Percentiles rank a stretch among this genome's conserved stretches.
phyloP scores from a whole-genome alignment of 108 stramenopile genomes.

The Conticribra weissflogii region DNA sequence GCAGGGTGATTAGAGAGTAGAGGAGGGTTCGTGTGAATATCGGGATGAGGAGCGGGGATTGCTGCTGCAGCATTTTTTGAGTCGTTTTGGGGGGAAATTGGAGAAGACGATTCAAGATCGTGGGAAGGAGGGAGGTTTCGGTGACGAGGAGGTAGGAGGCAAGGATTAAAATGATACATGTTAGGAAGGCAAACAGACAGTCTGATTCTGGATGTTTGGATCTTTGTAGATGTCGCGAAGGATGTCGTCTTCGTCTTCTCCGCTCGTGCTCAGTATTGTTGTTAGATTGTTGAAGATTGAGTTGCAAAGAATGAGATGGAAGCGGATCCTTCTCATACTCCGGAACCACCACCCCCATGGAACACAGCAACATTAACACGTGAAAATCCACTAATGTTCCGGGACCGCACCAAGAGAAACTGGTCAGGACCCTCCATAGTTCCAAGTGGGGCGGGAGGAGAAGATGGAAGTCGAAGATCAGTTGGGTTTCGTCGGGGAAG shows the following conservation, averaged over 20 bases:
- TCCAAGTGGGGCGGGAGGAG: constrained; percentile 33
- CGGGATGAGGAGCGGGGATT: no score
- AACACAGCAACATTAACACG: constrained; percentile 34
- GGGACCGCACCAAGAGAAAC: constrained; percentile 36
- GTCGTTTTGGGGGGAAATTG: no score
- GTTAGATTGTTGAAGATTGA: background rate
- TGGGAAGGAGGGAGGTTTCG: constrained; percentile 25
- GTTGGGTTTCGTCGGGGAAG: constrained; percentile 20
- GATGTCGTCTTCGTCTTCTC: constrained; percentile 1
- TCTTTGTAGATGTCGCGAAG: background rate
- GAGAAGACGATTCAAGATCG: no score
- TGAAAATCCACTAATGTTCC: constrained; percentile 34
- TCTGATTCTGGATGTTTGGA: constrained; percentile 24
- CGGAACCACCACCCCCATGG: constrained; percentile 20
- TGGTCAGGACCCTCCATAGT: constrained; percentile 44
- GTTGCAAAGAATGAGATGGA: constrained; percentile 15
- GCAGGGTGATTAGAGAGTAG: constrained; percentile 36
- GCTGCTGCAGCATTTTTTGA: no score
- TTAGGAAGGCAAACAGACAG: constrained; percentile 31
- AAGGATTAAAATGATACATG: constrained; percentile 27
- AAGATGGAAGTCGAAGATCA: constrained; percentile 30
- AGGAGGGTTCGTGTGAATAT: constrained; percentile 40
- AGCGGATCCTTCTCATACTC: constrained; percentile 40
- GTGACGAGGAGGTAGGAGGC: constrained; percentile 27
- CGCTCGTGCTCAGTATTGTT: constrained; percentile 10